Evolutionary conservation across 2,329 filamentous ascomycete species (phyloP).

Genomic region (Hymenoscyphus scutula): DNA sequence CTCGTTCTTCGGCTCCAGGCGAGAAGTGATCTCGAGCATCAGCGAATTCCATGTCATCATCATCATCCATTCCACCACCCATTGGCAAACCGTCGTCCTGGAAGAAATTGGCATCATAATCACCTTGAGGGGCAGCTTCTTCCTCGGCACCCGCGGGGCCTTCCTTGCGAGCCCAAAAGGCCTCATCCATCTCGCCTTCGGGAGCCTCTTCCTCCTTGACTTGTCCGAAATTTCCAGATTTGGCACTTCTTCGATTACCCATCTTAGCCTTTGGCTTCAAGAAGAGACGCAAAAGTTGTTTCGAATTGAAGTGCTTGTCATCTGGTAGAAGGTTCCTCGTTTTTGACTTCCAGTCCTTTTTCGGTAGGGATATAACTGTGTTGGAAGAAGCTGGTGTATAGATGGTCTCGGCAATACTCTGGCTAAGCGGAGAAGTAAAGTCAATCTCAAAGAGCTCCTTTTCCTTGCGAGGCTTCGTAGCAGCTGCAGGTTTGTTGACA

Average conservation of each 20-base stretch:
- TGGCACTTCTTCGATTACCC: conserved; percentile 58
- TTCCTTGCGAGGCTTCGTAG: conserved; percentile 74
- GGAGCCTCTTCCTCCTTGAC: conserved; percentile 55
- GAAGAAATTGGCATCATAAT: conserved; percentile 98
- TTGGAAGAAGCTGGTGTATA: conserved; percentile 81
- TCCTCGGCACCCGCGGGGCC: conserved; percentile 47
- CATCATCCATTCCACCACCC: conserved; percentile 56
- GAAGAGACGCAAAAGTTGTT: conserved; percentile 84
- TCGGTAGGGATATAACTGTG: conserved; percentile 78
- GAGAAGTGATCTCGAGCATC: conserved; percentile 79
- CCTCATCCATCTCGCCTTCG: conserved; percentile 85
- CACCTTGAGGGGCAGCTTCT: conserved; percentile 60
- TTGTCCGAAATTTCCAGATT: conserved; percentile 43
- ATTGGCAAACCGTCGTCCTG: conserved; percentile 79
- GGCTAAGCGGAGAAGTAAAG: conserved; percentile 73
- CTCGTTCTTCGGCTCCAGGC: conserved; percentile 52
- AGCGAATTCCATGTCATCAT: conserved; percentile 72
- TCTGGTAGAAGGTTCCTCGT: conserved; percentile 90
- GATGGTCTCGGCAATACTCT: conserved; percentile 68
- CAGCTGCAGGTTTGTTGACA: conserved; percentile 60
- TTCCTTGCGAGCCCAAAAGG: conserved; percentile 83
- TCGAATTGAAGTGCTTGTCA: conserved; percentile 97
- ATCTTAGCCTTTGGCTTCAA: conserved; percentile 90
- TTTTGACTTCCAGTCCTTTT: conserved; percentile 94
- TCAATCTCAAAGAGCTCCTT: conserved; percentile 97